Percentiles rank a stretch among this genome's conserved stretches.
Conservation (phyloP, 164 flowering plant genomes). For the Protea cynaroides region DNA sequence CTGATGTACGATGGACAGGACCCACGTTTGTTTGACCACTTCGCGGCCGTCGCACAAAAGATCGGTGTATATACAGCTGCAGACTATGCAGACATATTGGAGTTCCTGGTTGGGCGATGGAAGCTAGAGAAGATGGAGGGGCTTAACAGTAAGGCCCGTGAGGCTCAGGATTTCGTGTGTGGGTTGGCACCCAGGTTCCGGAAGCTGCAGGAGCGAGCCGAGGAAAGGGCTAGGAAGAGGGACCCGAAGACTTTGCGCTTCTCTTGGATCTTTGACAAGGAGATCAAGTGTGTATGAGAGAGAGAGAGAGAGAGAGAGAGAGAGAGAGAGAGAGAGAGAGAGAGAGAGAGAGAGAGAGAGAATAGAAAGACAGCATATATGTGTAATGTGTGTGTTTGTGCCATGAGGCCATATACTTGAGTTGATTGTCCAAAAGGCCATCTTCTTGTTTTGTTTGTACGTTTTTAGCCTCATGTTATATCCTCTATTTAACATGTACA, state of each 20-base stretch:
- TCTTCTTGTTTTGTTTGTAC: no score
- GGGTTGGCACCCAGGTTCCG: conserved; percentile 40
- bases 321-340: no score
- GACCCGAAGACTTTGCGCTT: conserved; percentile 27
- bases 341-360: no score
- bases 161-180: conserved; percentile 49
- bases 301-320: no score
- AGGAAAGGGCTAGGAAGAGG: conserved; percentile 32
- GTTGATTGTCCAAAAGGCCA: no score
- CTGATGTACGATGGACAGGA: conserved; percentile 47
- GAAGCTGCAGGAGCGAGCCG: conserved; percentile 45
- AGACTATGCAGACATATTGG: conserved; percentile 48
- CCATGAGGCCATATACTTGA: no score
- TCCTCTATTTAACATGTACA: no score
- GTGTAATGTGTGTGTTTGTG: no score
- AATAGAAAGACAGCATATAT: no score
- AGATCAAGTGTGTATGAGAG: conserved; percentile 19
- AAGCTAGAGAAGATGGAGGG: conserved; percentile 42
- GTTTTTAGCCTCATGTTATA: no score
- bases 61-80: conserved; percentile 46
- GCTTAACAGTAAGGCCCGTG: conserved; percentile 32
- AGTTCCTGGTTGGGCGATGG: conserved; percentile 49
- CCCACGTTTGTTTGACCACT: conserved; percentile 41
- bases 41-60: conserved; percentile 49
- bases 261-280: conserved; percentile 53